Percentiles rank a stretch among this genome's conserved stretches.
Conservation (phyloP, 2,329 filamentous ascomycete species). For the Cladosporium sphaerospermum region DNA sequence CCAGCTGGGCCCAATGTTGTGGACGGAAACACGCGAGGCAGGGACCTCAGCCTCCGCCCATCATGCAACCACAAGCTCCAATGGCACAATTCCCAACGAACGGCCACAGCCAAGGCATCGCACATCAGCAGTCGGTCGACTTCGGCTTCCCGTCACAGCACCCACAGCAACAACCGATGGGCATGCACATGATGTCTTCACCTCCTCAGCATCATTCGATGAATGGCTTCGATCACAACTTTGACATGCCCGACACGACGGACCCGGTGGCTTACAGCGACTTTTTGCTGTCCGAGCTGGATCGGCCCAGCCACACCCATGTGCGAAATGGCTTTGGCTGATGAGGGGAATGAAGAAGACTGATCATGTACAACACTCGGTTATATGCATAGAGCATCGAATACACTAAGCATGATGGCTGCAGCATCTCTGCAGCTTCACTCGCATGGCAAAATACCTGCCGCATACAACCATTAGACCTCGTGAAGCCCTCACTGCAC, state of each 20-base stretch:
- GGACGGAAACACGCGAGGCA: constrained; percentile 28
- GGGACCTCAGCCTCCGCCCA: constrained; percentile 16
- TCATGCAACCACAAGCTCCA: background rate
- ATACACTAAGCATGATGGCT: no score
- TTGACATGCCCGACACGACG: constrained; percentile 5
- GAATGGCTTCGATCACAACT: constrained; percentile 9
- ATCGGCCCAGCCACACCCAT: constrained; percentile 8
- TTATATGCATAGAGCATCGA: no score
- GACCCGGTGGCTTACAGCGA: constrained; percentile 10
- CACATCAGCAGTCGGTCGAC: constrained; percentile 1
- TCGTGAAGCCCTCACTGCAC: no score
- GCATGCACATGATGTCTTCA: background rate
- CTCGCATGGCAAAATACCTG: no score
- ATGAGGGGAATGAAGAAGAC: background rate
- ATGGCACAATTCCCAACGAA: constrained; percentile 1
- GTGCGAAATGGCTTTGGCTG: background rate
- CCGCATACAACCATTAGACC: no score
- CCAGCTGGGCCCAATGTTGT: constrained; percentile 30
- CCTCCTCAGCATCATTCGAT: background rate
- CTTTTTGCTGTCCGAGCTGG: constrained; percentile 10
- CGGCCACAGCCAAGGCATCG: background rate
- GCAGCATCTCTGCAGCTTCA: no score
- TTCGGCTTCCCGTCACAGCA: constrained; percentile 7
- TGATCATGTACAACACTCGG: no score
- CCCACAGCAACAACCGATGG: background rate